Evolutionary conservation across 2,329 filamentous ascomycete genomes (phyloP).

Genomic region (Microcyclosporella mali): DNA sequence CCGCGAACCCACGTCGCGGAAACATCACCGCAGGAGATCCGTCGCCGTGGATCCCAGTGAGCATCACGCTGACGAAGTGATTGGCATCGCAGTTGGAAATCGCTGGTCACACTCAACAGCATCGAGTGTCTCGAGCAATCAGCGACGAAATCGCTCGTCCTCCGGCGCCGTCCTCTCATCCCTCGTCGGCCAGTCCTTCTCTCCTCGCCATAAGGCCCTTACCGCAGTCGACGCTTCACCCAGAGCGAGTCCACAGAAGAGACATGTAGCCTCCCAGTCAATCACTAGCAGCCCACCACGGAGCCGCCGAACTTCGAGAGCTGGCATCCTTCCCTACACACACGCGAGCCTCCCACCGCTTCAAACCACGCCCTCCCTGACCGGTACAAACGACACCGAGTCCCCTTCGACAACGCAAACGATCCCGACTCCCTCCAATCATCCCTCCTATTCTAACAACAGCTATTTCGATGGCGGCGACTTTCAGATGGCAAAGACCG

Average conservation of each 20-base stretch:
- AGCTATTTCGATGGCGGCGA: conserved; percentile 29
- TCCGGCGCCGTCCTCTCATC: conserved; percentile 33
- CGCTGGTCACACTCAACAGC: conserved; percentile 55
- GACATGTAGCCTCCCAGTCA: conserved; percentile 14
- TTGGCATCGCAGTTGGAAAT: conserved; percentile 47
- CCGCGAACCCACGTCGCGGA: conserved; percentile 17
- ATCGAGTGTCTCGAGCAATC: conserved; percentile 39
- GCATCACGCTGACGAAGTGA: conserved; percentile 11
- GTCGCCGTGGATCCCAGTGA: conserved; percentile 33
- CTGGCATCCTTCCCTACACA: conserved; percentile 17
- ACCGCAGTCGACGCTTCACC: conserved; percentile 32
- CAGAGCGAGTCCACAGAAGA: conserved; percentile 33
- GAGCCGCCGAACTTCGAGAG: conserved; percentile 21
- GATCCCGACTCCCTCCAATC: conserved; percentile 28
- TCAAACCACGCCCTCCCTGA: conserved; percentile 26
- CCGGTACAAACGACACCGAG: conserved; percentile 25
- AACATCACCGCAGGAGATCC: conserved; percentile 36
- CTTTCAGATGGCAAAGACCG: conserved; percentile 18
- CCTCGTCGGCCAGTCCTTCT: conserved; percentile 31
- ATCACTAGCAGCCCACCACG: conserved; percentile 21
- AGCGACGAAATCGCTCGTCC: conserved; percentile 35
- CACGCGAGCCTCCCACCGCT: conserved; percentile 31
- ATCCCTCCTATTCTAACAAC: conserved; percentile 21
- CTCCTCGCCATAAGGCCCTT: conserved; percentile 26
- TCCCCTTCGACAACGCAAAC: conserved; percentile 29